Conservation (phyloP, 768 basidiomycete species). For the Xerocomellus chrysenteron region DNA sequence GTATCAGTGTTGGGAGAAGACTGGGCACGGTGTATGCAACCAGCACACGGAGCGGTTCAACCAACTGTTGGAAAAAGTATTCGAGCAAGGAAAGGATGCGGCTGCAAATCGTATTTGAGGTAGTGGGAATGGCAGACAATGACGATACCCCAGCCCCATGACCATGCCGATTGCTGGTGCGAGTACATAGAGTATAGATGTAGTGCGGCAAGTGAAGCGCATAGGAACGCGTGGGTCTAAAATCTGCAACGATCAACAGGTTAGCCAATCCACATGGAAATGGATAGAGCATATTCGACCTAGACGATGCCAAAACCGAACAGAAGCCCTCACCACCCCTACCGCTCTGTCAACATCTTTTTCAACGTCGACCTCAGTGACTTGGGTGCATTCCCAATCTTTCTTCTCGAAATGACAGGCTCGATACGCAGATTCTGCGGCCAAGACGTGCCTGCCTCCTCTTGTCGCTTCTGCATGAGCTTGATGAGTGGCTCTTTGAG, state of each 20-base stretch:
- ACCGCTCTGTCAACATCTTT: constrained; percentile 38
- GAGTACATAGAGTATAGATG: background rate
- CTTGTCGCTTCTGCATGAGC: constrained; percentile 40
- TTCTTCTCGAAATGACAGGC: constrained; percentile 39
- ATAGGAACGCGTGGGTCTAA: background rate
- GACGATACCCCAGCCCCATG: background rate
- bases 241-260: background rate
- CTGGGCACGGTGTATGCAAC: constrained; percentile 60
- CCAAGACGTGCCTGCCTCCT: constrained; percentile 39
- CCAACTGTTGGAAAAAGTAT: constrained; percentile 52
- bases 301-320: background rate
- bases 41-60: constrained; percentile 56
- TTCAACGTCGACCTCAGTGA: constrained; percentile 41
- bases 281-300: background rate
- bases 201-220: background rate
- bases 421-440: constrained; percentile 54
- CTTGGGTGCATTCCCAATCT: constrained; percentile 40
- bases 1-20: constrained; percentile 54
- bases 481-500: constrained; percentile 40
- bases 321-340: background rate
- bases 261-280: background rate
- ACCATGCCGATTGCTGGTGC: background rate
- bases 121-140: background rate
- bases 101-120: background rate
- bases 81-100: constrained; percentile 45